Percentiles rank a stretch among this genome's conserved stretches.
Evolutionary conservation across 306 rosid genomes (phyloP).

Genomic region (Hippophae tibetana): DNA sequence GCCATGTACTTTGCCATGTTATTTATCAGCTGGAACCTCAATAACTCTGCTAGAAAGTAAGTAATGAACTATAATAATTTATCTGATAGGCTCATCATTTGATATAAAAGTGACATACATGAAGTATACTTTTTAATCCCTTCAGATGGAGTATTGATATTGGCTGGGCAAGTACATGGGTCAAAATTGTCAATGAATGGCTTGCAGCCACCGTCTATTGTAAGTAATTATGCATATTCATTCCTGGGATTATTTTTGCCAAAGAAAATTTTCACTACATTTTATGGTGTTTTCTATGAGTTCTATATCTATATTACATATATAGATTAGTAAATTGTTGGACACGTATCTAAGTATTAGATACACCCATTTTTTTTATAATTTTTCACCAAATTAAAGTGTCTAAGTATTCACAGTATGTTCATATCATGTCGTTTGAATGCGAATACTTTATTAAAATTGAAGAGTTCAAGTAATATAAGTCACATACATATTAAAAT

Average conservation of each 20-base stretch:
- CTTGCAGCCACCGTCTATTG: slow-evolving; percentile 78
- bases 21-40: slow-evolving; percentile 88
- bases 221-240: slow-evolving; percentile 24
- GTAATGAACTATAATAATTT: not conserved
- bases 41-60: slow-evolving; percentile 65
- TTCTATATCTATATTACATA: not conserved
- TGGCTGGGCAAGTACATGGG: slow-evolving; percentile 93
- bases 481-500: too few species aligned
- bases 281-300: not conserved
- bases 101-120: not conserved
- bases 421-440: too few species aligned
- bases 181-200: slow-evolving; percentile 72
- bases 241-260: not conserved
- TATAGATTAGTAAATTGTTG: not conserved
- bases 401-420: too few species aligned
- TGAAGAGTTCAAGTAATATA: too few species aligned
- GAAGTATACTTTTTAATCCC: too few species aligned
- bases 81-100: too few species aligned
- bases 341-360: too few species aligned
- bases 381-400: not conserved
- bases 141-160: slow-evolving; percentile 90
- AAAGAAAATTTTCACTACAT: not conserved
- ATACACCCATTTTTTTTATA: too few species aligned
- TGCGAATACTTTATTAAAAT: too few species aligned
- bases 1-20: slow-evolving; percentile 89